A percentile compares a stretch with the other conserved stretches of the same genome.
These are phyloP conservation scores for Tolypocladium ovalisporum DNA, from an alignment of 2,329 filamentous ascomycete genomes.

Conservation along the genomic window DNA sequence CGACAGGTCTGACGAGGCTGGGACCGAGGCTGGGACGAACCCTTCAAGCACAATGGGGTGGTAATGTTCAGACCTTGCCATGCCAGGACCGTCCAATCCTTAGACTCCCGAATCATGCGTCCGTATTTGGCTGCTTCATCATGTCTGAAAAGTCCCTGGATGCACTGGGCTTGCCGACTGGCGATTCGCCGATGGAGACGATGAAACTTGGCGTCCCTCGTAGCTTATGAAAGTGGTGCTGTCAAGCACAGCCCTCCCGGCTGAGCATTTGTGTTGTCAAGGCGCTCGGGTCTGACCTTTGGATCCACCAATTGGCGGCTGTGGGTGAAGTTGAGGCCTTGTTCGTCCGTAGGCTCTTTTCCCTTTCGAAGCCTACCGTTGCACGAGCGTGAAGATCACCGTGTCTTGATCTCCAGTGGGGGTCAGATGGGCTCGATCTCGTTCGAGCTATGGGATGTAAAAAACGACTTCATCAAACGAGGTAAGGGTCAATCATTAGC, in stretches of 20 bases:
- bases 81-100: neutral
- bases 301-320: neutral
- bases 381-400: too few relatives aligned
- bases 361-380: too few relatives aligned
- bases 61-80: neutral
- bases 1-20: neutral
- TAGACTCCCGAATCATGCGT: neutral
- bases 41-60: neutral
- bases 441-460: too few relatives aligned
- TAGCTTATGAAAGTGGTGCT: neutral
- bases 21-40: neutral
- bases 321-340: neutral
- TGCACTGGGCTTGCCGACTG: neutral
- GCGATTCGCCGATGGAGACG: neutral
- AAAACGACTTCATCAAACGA: too few relatives aligned
- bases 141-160: neutral
- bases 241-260: neutral
- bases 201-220: neutral
- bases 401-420: too few relatives aligned
- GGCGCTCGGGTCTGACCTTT: neutral
- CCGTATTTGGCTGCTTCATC: neutral
- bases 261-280: too few relatives aligned
- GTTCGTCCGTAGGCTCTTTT: neutral
- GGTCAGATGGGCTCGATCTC: too few relatives aligned
- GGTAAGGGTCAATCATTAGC: too few relatives aligned